These are phyloP conservation scores for Globisporangium heterothallicum DNA, from an alignment of 352 stramenopile species.

Conservation along the genomic window DNA sequence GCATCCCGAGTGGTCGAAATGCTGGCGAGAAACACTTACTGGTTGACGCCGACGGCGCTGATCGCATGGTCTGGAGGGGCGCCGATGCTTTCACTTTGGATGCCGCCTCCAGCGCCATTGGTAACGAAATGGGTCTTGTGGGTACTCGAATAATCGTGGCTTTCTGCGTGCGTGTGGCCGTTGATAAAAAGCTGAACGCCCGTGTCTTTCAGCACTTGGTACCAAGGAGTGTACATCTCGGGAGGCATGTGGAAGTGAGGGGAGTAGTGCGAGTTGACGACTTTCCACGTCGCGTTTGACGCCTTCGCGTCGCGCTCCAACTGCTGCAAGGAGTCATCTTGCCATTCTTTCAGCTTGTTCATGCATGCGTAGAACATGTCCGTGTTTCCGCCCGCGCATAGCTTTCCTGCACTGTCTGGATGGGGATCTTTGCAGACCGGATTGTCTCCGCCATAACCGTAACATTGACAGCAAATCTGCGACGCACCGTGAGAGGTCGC, in stretches of 20 bases:
- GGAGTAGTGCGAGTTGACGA: slow-evolving; percentile 69
- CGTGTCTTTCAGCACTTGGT: slow-evolving; percentile 36
- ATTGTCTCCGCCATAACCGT: slow-evolving; percentile 38
- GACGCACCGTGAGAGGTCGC: slow-evolving; percentile 53
- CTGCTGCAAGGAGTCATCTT: slow-evolving; percentile 46
- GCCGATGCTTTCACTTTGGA: slow-evolving; percentile 63
- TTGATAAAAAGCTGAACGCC: slow-evolving; percentile 59
- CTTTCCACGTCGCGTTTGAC: slow-evolving; percentile 57
- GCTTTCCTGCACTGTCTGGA: slow-evolving; percentile 25
- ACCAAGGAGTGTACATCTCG: slow-evolving; percentile 50
- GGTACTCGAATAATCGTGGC: slow-evolving; percentile 44
- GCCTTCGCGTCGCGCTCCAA: slow-evolving; percentile 35
- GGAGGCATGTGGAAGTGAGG: slow-evolving; percentile 64
- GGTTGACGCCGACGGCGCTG: slow-evolving; percentile 11
- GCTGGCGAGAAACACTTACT: slow-evolving; percentile 3
- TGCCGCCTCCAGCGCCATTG: slow-evolving; percentile 64
- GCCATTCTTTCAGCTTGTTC: slow-evolving; percentile 44
- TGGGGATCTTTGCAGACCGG: slow-evolving; percentile 36
- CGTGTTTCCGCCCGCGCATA: slow-evolving; percentile 44
- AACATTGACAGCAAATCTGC: slow-evolving; percentile 75
- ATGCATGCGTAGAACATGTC: slow-evolving; percentile 60
- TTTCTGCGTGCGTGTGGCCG: slow-evolving; percentile 66
- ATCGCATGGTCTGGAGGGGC: slow-evolving; percentile 36
- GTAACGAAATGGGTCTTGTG: slow-evolving; percentile 71
- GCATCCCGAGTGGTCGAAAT: background rate